Conservation (phyloP, 192 early-diverging fungal species). For the Linnemannia exigua region DNA sequence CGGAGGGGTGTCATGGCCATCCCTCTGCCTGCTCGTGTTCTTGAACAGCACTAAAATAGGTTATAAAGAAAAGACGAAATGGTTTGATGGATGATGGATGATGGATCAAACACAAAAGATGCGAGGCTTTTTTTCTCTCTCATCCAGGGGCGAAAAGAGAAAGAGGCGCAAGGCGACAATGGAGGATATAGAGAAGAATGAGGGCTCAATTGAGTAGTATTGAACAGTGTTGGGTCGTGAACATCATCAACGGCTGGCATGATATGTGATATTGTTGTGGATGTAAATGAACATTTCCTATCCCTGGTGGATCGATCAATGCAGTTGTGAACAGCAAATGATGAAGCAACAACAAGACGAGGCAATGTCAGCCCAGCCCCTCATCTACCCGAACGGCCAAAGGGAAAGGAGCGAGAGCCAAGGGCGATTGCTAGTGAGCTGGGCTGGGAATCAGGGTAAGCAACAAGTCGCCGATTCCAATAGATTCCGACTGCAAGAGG, state of each 20-base stretch:
- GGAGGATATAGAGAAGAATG: background rate
- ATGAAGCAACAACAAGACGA: background rate
- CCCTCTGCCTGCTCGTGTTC: background rate
- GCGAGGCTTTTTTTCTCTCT: background rate
- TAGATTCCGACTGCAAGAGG: background rate
- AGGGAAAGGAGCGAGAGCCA: background rate
- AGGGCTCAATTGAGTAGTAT: background rate
- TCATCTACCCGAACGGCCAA: conserved; percentile 6
- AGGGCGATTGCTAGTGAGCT: background rate
- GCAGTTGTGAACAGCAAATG: background rate
- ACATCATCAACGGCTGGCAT: no score
- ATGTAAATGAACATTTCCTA: background rate
- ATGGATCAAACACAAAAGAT: background rate
- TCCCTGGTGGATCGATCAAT: background rate
- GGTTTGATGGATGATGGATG: background rate
- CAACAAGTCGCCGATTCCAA: background rate
- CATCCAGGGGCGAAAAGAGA: background rate
- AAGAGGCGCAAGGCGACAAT: background rate
- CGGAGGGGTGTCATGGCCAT: background rate
- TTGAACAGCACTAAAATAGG: background rate
- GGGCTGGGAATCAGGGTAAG: background rate
- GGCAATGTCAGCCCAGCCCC: background rate
- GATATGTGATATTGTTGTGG: background rate
- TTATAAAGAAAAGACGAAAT: background rate
- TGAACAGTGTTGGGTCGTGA: background rate